Percentiles rank a stretch among this genome's conserved stretches.
These are phyloP conservation scores for Quercus glauca DNA, from an alignment of 306 rosid species.

Conservation along the genomic window DNA sequence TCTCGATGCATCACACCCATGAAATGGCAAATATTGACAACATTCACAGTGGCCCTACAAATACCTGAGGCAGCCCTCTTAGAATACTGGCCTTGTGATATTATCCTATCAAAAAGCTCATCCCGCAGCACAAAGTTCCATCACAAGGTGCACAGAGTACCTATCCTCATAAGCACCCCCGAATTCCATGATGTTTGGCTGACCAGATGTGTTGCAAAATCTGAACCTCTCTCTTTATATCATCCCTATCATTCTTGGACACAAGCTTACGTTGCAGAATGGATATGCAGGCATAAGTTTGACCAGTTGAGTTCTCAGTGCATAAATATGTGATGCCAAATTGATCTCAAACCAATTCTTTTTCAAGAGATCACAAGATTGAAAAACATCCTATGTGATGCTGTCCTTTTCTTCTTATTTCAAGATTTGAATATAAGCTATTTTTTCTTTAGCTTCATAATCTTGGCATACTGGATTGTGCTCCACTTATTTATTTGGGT, in stretches of 20 bases:
- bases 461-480: too few relatives aligned
- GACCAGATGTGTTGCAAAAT: conserved; percentile 92
- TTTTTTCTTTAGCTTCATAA: too few relatives aligned
- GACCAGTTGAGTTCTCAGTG: conserved; percentile 60
- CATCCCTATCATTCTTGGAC: conserved; percentile 60
- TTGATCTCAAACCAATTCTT: conserved; percentile 84
- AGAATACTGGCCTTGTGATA: conserved; percentile 72
- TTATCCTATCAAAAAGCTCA: conserved; percentile 84
- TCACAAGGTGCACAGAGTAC: conserved; percentile 71
- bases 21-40: conserved; percentile 77
- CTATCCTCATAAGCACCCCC: conserved; percentile 76
- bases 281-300: conserved; percentile 71
- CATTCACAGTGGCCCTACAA: conserved; percentile 69
- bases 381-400: too few relatives aligned
- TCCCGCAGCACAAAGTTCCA: conserved; percentile 92
- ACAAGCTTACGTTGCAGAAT: conserved; percentile 73
- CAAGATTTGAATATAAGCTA: too few relatives aligned
- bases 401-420: too few relatives aligned
- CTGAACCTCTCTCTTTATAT: conserved; percentile 80
- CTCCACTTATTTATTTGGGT: too few relatives aligned
- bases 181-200: conserved; percentile 72
- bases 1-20: conserved; percentile 94
- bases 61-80: conserved; percentile 74
- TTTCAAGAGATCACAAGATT: conserved; percentile 34
- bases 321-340: conserved; percentile 83